These are phyloP conservation scores for Coelastrella sp. DNA, from an alignment of 139 green algal genomes.

Conservation along the genomic window DNA sequence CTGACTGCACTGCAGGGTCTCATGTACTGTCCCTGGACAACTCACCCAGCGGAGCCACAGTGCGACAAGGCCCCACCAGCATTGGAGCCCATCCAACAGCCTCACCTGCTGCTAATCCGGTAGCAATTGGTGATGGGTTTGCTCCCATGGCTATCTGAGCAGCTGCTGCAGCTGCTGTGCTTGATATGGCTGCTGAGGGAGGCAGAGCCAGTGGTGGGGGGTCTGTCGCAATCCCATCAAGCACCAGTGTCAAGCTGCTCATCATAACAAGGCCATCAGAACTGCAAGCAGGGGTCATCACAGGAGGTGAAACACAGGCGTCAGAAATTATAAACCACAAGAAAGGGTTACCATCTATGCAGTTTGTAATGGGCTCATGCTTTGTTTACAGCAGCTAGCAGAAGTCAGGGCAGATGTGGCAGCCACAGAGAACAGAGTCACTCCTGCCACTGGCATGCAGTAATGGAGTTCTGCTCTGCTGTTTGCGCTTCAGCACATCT, in stretches of 20 bases:
- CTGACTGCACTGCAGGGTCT: no score
- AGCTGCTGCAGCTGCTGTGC: slow-evolving; percentile 14
- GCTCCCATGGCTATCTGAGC: background rate
- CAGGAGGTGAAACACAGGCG: background rate
- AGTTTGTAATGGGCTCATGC: background rate
- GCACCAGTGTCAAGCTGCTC: slow-evolving; percentile 28
- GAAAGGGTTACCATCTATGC: background rate
- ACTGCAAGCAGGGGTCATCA: background rate
- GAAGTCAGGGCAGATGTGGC: no score
- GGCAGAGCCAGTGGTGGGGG: slow-evolving; percentile 5
- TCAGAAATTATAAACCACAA: background rate
- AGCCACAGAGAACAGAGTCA: no score
- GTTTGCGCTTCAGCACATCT: no score
- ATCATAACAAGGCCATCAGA: slow-evolving; percentile 42
- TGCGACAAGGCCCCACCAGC: no score
- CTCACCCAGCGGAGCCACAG: no score
- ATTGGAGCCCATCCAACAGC: no score
- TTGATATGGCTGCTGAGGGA: background rate
- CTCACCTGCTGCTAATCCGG: background rate
- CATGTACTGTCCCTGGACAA: no score
- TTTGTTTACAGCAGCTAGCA: no score
- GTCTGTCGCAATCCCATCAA: slow-evolving; percentile 17
- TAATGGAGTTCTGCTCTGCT: no score
- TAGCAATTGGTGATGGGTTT: background rate
- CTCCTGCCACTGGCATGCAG: no score